Conservation (phyloP, 768 basidiomycete species). For the Rhodotorula kratochvilovae region DNA sequence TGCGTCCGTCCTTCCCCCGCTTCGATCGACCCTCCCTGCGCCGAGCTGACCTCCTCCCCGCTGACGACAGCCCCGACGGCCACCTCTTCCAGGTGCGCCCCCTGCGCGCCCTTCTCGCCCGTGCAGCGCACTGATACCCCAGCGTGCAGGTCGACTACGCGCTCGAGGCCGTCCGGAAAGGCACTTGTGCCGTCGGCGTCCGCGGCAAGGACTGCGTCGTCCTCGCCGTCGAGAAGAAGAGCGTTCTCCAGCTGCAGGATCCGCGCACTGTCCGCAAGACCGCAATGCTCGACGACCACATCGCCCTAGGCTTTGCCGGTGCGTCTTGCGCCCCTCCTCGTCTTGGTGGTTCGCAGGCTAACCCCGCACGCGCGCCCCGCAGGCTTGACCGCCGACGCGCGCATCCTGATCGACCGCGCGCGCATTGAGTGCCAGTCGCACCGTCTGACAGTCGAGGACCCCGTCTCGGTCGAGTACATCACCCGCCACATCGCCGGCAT, state of each 20-base stretch:
- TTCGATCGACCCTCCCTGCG: rapidly evolving
- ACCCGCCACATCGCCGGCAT: conserved; percentile 97
- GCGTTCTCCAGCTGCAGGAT: conserved; percentile 92
- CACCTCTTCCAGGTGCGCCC: conserved; percentile 84
- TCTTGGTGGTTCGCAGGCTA: neutral
- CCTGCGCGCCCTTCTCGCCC: neutral
- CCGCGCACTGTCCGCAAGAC: conserved; percentile 96
- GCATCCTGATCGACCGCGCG: conserved; percentile 95
- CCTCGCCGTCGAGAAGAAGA: conserved; percentile 98
- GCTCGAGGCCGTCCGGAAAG: conserved; percentile 91
- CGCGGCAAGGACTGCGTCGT: conserved; percentile 92
- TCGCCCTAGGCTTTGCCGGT: conserved; percentile 98
- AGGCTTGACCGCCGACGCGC: conserved; percentile 96
- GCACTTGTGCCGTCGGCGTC: conserved; percentile 96
- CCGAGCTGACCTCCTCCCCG: neutral
- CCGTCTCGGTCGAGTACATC: conserved; percentile 96
- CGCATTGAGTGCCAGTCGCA: conserved; percentile 97
- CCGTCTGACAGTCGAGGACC: conserved; percentile 93
- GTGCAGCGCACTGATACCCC: conserved; percentile 35
- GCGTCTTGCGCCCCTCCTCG: conserved; percentile 40
- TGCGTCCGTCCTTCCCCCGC: conserved; percentile 5
- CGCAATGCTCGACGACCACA: conserved; percentile 95
- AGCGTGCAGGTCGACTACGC: conserved; percentile 87
- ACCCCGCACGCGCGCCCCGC: neutral
- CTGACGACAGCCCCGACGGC: conserved; percentile 65